A percentile compares a stretch with the other conserved stretches of the same genome.
Conservation (phyloP, 495 filamentous ascomycete species). For the Neurospora sp. region DNA sequence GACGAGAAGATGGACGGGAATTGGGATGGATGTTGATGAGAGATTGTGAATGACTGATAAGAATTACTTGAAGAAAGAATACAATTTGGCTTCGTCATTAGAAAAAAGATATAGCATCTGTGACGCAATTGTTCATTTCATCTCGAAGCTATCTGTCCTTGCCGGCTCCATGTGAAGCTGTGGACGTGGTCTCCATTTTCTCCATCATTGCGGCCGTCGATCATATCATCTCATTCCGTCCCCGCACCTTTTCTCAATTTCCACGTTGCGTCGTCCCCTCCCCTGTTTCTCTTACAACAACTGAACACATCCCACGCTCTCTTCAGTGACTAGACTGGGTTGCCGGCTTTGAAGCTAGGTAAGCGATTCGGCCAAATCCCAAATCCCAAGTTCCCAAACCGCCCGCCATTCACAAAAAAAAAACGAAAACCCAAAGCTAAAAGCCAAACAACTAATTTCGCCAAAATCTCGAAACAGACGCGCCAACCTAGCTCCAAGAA, state of each 20-base stretch:
- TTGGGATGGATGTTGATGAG: neutral
- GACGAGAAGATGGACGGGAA: neutral
- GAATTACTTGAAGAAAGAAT: neutral
- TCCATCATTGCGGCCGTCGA: neutral
- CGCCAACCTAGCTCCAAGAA: neutral
- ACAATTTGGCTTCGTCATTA: neutral
- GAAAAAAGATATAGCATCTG: neutral
- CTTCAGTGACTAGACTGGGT: neutral
- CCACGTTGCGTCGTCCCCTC: neutral
- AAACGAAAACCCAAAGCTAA: too few species aligned
- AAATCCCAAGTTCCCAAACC: neutral
- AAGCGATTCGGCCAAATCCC: neutral
- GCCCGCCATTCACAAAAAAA: neutral
- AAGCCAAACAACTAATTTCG: neutral
- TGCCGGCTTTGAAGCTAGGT: neutral
- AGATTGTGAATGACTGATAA: neutral
- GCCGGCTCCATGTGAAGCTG: neutral
- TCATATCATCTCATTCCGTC: neutral
- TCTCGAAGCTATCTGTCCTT: neutral
- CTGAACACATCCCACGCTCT: neutral
- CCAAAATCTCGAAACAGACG: neutral
- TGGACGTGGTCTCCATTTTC: neutral
- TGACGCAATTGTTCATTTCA: neutral
- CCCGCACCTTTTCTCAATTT: neutral
- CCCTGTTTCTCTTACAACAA: neutral